Evolutionary conservation across 768 basidiomycete genomes (phyloP), one percentile per base, ranked within the genome.

Genomic region (Gymnopilus dilepis): DNA sequence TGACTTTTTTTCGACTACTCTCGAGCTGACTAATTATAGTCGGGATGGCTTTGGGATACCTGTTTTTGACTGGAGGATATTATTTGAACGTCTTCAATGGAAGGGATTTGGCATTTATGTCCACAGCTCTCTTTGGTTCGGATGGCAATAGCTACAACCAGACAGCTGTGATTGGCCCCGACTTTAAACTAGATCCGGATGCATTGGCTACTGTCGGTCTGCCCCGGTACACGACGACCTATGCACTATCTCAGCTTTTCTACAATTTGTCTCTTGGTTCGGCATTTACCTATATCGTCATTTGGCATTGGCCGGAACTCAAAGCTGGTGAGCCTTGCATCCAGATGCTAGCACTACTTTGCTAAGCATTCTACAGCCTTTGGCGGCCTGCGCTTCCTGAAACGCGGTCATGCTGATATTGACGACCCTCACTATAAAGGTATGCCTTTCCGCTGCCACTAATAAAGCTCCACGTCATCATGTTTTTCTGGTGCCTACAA

Each of bases 81-180:
- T 87, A 86, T 61, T 76, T 79, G 28, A 82, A 88, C 64, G 62
- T 66, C 1, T 68, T 68, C 56, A 53, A 68, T 28, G 67, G 67
- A 28, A 48, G 63, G 50, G 60, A 66, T 34, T 15, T 68, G 3
- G 59, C 64, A 0, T 68, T 68, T 26, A 73, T 88, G 51, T 86
- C 86, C 0, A 83, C 84, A 0, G 78, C 82, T 3, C 77, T 87
- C 6, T 86, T 86, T 69, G 76, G 78, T 3, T 60, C 72, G 3
- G 81, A 86, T 63, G 85, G 86, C 13, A 77, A 78, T 1, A 63
- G 77, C n/a, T 88, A 86, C 66, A 67, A 85, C 33, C 85, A 86
- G 65, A 67, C 75, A 3, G 77, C 78, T 8, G 83, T 88, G 15
- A 85, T 87, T 60, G 82, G 81, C 9, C 56, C 74, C 1, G 77